Evolutionary conservation across 768 basidiomycete genomes (phyloP).

Genomic region (Rhodosporidiobolus sp.): DNA sequence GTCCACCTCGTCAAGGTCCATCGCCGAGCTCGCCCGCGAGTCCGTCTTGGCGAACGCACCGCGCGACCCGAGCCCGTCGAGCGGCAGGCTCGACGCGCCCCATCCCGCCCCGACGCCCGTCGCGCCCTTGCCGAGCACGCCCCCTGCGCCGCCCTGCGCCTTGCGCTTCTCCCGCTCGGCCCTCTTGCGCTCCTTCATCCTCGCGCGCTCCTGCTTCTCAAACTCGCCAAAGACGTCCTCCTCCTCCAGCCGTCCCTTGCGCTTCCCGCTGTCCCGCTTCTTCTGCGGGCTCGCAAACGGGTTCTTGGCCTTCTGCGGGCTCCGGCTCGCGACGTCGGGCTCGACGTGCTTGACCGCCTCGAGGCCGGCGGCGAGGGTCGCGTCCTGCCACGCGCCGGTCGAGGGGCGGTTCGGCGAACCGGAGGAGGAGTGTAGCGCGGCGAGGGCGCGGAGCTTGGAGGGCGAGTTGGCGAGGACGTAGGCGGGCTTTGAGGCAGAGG

Average conservation of each 20-base stretch:
- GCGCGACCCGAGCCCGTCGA: not conserved
- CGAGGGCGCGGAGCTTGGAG: constrained; percentile 40
- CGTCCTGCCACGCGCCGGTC: not conserved
- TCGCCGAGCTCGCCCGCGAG: not conserved
- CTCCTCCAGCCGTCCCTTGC: too few relatives aligned
- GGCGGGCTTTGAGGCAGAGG: not conserved
- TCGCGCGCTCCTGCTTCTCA: not conserved
- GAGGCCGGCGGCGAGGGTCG: not conserved
- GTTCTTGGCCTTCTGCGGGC: constrained; percentile 28
- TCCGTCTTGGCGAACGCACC: not conserved
- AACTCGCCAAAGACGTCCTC: constrained; percentile 8
- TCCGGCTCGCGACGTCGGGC: not conserved
- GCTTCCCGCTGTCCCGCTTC: too few relatives aligned
- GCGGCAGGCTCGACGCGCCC: constrained; percentile 1
- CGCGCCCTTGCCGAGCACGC: constrained; percentile 5
- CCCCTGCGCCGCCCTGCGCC: not conserved
- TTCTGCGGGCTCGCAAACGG: constrained; percentile 30
- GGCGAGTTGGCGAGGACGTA: constrained; percentile 44
- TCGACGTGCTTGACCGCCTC: not conserved
- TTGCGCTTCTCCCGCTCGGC: not conserved
- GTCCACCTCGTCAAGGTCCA: constrained; percentile 31
- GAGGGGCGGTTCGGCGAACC: constrained; percentile 32
- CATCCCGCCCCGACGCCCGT: constrained; percentile 3
- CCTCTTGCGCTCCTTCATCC: not conserved
- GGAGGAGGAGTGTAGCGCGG: constrained; percentile 36